Evolutionary conservation across 2,329 filamentous ascomycete species (phyloP), one percentile per base, ranked within the genome.

Genomic region (Aspergillus sojae): DNA sequence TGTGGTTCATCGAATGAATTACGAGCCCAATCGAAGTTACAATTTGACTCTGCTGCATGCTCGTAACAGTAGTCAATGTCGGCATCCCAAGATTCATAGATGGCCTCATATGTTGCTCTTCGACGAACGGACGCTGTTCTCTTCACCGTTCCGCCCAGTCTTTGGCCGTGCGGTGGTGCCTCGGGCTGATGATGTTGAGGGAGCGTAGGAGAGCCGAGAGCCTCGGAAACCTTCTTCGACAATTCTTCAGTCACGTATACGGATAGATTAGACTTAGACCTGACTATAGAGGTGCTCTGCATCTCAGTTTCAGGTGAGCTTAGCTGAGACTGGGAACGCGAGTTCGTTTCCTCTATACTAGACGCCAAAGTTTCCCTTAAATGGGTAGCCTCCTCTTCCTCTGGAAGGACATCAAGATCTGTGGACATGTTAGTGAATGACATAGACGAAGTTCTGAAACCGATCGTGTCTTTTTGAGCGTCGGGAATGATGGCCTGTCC

Each of bases 61-160:
- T 88, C 84, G 67, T 88, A 88, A 69, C 85, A 87, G 69, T 85
- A 88, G 67, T 88, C 86, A 61, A 89, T 85, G 64, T 87, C 85
- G 45, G 86, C 85, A 68, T 89, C 86, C 86, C 86, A 89, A 1
- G 83, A 84, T 53, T 76, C 75, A 61, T 74, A 75, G 41, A 77
- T 67, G 36, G 74, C 73, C 34, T 75, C 74, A 48, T 72, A 68
- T 52, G 65, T 65, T 64, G 60, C 67, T 61, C 54, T 69, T 58
- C 59, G 64, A 61, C 32, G 65, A 60, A 66, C 62, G 30, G 64
- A 68, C 43, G 64, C 66, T 41, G 45, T 66, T 54, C 53, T 63
- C 9, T 58, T 56, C 63, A 70, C 28, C 57, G 58, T 48, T 60
- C 68, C 56, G 61, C 55, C 23, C 66, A 28, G 66, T 36, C 62